Evolutionary conservation across 495 filamentous ascomycete species (phyloP).

Genomic region (Pyrenula massariospora): DNA sequence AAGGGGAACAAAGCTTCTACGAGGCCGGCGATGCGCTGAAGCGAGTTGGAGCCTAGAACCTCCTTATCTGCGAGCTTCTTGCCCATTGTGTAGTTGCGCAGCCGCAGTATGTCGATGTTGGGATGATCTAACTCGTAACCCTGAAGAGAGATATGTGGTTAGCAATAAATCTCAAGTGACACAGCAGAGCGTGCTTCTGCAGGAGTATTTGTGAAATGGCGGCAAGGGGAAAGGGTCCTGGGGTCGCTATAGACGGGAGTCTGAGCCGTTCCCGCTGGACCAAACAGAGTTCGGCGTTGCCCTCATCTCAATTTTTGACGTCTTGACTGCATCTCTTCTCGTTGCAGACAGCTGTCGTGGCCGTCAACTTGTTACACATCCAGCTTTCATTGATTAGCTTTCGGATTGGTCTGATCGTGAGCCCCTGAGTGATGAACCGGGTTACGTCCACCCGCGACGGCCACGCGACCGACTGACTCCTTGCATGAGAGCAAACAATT

Average conservation of each 20-base stretch:
- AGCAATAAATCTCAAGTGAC: constrained; percentile 3
- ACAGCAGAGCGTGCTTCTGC: not conserved
- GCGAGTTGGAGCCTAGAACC: constrained; percentile 34
- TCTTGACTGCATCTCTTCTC: too few relatives aligned
- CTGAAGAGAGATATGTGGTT: constrained; percentile 19
- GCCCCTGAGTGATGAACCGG: too few relatives aligned
- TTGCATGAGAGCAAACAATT: not conserved
- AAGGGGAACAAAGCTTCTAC: constrained; percentile 51
- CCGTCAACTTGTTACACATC: not conserved
- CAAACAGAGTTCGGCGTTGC: too few relatives aligned
- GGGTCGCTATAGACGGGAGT: not conserved
- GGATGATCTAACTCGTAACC: constrained; percentile 62
- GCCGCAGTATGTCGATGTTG: constrained; percentile 63
- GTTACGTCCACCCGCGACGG: too few relatives aligned
- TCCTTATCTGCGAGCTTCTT: constrained; percentile 48
- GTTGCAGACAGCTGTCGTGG: not conserved
- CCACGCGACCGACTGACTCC: too few relatives aligned
- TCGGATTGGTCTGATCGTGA: too few relatives aligned
- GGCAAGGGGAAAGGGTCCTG: not conserved
- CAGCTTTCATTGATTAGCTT: too few relatives aligned
- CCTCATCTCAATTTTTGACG: too few relatives aligned
- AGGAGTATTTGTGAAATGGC: too few relatives aligned
- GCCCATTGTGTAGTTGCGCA: constrained; percentile 64
- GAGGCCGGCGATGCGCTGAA: constrained; percentile 41
- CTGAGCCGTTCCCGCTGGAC: too few relatives aligned